phyloP scores from a whole-genome alignment of 768 basidiomycete species.

The Exidia glandulosa region DNA sequence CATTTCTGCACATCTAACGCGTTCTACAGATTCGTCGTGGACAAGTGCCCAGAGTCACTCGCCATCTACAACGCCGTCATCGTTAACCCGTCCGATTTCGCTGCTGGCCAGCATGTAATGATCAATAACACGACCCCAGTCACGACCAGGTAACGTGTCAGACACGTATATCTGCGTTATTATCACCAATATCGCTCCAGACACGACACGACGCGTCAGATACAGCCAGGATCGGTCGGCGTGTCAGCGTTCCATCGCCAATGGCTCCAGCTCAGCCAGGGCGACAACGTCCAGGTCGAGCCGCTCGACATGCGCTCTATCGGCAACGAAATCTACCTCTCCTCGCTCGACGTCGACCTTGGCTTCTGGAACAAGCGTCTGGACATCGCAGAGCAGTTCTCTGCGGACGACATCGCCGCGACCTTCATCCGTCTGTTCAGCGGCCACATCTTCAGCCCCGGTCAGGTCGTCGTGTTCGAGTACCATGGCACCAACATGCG shows the following conservation, averaged over 20 bases:
- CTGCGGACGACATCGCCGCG: constrained; percentile 73
- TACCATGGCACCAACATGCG: constrained; percentile 80
- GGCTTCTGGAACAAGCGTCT: constrained; percentile 46
- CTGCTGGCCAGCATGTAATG: constrained; percentile 58
- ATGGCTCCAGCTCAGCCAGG: constrained; percentile 75
- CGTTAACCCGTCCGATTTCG: constrained; percentile 69
- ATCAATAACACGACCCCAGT: constrained; percentile 62
- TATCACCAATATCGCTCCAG: constrained; percentile 25
- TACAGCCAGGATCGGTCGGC: constrained; percentile 63
- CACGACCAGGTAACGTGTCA: constrained; percentile 77
- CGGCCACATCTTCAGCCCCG: constrained; percentile 55
- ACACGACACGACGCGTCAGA: constrained; percentile 64
- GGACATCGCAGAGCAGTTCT: constrained; percentile 60
- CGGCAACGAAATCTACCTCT: constrained; percentile 46
- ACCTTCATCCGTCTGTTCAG: constrained; percentile 68
- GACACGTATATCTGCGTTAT: neutral
- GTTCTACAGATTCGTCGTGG: constrained; percentile 40
- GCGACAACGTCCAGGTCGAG: constrained; percentile 67
- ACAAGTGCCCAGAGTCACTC: constrained; percentile 50
- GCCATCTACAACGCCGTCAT: constrained; percentile 77
- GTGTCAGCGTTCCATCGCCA: constrained; percentile 69
- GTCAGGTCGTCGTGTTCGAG: constrained; percentile 72
- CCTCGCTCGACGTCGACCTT: constrained; percentile 72
- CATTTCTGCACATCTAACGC: neutral
- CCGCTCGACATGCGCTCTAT: constrained; percentile 33